These are phyloP conservation scores for Psilocybe subaeruginosa DNA, from an alignment of 768 basidiomycete genomes.

Conservation along the genomic window DNA sequence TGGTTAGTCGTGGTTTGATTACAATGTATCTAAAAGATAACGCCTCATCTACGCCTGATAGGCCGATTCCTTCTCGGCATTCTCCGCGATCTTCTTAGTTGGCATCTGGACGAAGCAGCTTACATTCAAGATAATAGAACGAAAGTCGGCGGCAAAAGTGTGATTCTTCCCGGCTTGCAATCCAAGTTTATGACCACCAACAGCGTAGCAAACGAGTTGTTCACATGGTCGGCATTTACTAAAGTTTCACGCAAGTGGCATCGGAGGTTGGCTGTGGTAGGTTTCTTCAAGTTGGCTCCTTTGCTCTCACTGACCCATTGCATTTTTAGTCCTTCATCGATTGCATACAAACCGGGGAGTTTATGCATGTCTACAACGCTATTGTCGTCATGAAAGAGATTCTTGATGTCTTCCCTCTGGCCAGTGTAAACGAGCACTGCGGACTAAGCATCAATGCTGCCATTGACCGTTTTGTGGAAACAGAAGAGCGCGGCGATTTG, in stretches of 20 bases:
- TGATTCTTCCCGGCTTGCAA: conserved; percentile 73
- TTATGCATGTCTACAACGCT: conserved; percentile 98
- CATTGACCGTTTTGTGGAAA: conserved; percentile 69
- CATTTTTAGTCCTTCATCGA: conserved; percentile 67
- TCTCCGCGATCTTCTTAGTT: conserved; percentile 75
- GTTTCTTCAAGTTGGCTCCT: not conserved
- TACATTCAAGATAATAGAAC: conserved; percentile 75
- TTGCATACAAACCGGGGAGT: conserved; percentile 86
- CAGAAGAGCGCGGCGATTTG: conserved; percentile 82
- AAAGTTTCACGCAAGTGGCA: conserved; percentile 85
- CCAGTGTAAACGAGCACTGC: conserved; percentile 50
- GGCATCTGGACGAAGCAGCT: conserved; percentile 76
- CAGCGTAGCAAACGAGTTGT: conserved; percentile 55
- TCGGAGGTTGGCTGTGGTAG: conserved; percentile 69
- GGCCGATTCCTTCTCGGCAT: conserved; percentile 88
- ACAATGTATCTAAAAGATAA: not conserved
- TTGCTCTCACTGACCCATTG: not conserved
- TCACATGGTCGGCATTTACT: conserved; percentile 69
- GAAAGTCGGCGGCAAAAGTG: conserved; percentile 60
- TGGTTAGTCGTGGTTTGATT: conserved; percentile 48
- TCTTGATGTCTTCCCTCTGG: conserved; percentile 84
- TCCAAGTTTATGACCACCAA: conserved; percentile 49
- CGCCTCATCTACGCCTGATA: conserved; percentile 27
- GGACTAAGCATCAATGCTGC: conserved; percentile 60
- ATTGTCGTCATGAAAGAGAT: conserved; percentile 93